Percentiles rank a stretch among this genome's conserved stretches.
These are phyloP conservation scores for Porogramme epimiltina DNA, from an alignment of 1,284 basidiomycete species.

Conservation along the genomic window DNA sequence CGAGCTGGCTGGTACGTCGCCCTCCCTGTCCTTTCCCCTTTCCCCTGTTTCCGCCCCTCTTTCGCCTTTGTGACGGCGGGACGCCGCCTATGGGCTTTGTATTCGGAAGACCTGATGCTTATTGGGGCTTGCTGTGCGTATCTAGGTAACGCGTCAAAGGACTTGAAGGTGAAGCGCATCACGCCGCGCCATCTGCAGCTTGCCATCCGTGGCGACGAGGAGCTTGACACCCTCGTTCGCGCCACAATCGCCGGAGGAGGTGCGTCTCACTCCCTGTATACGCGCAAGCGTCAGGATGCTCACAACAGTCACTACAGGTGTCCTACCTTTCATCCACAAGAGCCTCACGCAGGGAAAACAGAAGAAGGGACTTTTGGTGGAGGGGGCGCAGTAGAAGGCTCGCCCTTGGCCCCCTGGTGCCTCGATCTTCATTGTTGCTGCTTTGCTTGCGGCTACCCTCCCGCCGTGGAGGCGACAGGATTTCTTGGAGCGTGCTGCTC, in stretches of 20 bases:
- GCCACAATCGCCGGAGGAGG: constrained; percentile 62
- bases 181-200: constrained; percentile 92
- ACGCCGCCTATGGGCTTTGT: too few species aligned
- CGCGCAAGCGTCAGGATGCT: constrained; percentile 27
- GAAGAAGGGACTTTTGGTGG: constrained; percentile 23
- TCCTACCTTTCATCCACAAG: constrained; percentile 97
- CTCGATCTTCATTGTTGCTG: too few species aligned
- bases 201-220: constrained; percentile 96
- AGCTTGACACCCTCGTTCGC: constrained; percentile 78
- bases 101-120: not conserved
- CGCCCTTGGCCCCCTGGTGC: too few species aligned
- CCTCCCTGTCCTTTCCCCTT: constrained; percentile 21
- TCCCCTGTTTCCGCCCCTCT: not conserved
- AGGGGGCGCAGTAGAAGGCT: constrained; percentile 4
- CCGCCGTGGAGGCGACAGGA: too few species aligned
- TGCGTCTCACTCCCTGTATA: constrained; percentile 36
- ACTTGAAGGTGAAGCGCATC: constrained; percentile 95
- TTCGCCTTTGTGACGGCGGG: too few species aligned
- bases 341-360: constrained; percentile 51
- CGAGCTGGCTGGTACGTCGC: constrained; percentile 76
- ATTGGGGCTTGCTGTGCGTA: not conserved
- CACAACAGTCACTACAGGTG: constrained; percentile 62
- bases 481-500: not conserved
- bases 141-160: constrained; percentile 93
- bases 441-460: too few species aligned